Conservation (phyloP, 352 stramenopile genomes). For the Pythium folliculosum region DNA sequence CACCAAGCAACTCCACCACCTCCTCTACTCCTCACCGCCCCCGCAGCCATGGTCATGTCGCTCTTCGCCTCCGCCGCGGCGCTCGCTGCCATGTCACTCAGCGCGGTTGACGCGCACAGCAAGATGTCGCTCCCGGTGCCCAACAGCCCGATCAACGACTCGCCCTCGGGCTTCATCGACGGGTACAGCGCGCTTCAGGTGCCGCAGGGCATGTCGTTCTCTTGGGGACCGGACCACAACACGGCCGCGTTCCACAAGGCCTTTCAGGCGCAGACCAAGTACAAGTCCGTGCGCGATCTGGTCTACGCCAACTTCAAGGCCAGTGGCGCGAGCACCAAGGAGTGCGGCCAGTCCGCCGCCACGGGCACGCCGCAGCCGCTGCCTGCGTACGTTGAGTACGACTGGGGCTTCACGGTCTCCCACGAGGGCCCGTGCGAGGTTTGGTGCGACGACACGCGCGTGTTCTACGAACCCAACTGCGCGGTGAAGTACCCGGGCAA, state of each 20-base stretch:
- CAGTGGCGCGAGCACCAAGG: background rate
- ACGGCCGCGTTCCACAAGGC: conserved; percentile 25
- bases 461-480: conserved; percentile 51
- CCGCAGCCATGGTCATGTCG: conserved; percentile 7
- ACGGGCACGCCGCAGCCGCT: background rate
- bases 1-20: too few relatives aligned
- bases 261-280: conserved; percentile 21
- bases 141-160: background rate
- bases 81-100: background rate
- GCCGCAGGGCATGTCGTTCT: conserved; percentile 17
- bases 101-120: background rate
- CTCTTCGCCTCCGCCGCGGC: background rate
- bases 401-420: conserved; percentile 28
- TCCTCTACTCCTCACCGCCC: too few relatives aligned
- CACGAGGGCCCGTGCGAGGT: conserved; percentile 33
- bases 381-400: conserved; percentile 27
- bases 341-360: conserved; percentile 14
- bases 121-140: background rate
- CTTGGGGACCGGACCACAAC: conserved; percentile 15
- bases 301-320: conserved; percentile 13
- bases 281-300: conserved; percentile 14
- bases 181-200: background rate
- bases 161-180: background rate
- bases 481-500: conserved; percentile 33
- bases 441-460: conserved; percentile 34